phyloP scores from a whole-genome alignment of 106 monocot genomes.

The Dendrobium huoshanense region DNA sequence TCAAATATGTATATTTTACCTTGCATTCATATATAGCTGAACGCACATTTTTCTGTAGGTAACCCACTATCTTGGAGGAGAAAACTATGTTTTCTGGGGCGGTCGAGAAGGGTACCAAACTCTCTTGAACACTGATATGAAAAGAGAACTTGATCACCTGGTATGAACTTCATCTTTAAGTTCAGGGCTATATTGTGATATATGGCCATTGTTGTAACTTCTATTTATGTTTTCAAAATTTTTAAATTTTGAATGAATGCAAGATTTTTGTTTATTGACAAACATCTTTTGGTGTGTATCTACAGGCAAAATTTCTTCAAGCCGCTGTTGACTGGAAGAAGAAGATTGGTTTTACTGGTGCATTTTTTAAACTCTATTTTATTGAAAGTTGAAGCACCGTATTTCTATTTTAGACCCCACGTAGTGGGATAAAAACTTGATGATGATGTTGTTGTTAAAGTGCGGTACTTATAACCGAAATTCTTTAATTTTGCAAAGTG shows the following conservation, averaged over 20 bases:
- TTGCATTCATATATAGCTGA: not conserved
- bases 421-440: no score
- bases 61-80: conserved; percentile 92
- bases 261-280: not conserved
- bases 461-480: not conserved
- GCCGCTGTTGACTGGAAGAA: conserved; percentile 92
- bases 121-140: conserved; percentile 95
- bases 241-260: not conserved
- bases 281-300: not conserved
- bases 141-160: conserved; percentile 95
- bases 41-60: conserved; percentile 36
- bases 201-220: not conserved
- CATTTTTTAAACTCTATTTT: not conserved
- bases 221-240: not conserved
- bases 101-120: conserved; percentile 96
- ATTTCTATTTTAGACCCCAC: not conserved
- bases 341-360: conserved; percentile 97
- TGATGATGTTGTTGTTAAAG: not conserved
- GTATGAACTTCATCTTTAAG: conserved; percentile 25
- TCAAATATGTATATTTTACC: not conserved
- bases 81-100: conserved; percentile 99
- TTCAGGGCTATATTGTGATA: not conserved
- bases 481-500: not conserved
- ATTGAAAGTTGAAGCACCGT: not conserved
- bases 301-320: conserved; percentile 85